Percentiles rank a stretch among this genome's conserved stretches.
Conservation (phyloP, 805 yeast genomes). For the Priceomyces castillae region DNA sequence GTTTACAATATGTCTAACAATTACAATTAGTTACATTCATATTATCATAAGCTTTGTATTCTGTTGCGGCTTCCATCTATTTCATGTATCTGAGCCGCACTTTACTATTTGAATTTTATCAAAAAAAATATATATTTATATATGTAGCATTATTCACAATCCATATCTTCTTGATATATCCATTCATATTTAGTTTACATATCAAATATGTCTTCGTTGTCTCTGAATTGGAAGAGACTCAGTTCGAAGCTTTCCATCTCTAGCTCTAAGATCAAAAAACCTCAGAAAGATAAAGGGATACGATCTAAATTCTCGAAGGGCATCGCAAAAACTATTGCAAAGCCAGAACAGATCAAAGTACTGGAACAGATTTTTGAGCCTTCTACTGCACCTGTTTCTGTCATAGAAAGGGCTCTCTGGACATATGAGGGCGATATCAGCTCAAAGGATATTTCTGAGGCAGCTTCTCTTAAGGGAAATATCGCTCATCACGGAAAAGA, state of each 20-base stretch:
- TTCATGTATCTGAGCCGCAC: slow-evolving; percentile 4
- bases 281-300: slow-evolving; percentile 10
- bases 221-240: slow-evolving; percentile 27
- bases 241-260: slow-evolving; percentile 8
- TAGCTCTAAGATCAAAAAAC: slow-evolving; percentile 12
- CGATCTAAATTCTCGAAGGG: slow-evolving; percentile 5
- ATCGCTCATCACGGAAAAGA: slow-evolving; percentile 11
- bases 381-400: neutral
- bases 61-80: too few relatives aligned
- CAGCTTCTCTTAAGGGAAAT: slow-evolving; percentile 3
- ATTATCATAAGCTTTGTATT: too few relatives aligned
- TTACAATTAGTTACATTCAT: neutral
- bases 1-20: slow-evolving; percentile 44
- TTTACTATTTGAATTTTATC: neutral
- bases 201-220: slow-evolving; percentile 10
- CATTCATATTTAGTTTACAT: too few relatives aligned
- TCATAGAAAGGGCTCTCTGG: slow-evolving; percentile 24
- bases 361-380: neutral
- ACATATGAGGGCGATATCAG: slow-evolving; percentile 21
- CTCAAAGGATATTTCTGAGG: slow-evolving; percentile 10
- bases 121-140: neutral
- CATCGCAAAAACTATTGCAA: slow-evolving; percentile 1
- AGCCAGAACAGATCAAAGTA: slow-evolving; percentile 1
- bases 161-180: too few relatives aligned
- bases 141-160: too few relatives aligned